A percentile compares a stretch with the other conserved stretches of the same genome.
Conservation (phyloP, 768 basidiomycete genomes). For the Psilocybe sp. region DNA sequence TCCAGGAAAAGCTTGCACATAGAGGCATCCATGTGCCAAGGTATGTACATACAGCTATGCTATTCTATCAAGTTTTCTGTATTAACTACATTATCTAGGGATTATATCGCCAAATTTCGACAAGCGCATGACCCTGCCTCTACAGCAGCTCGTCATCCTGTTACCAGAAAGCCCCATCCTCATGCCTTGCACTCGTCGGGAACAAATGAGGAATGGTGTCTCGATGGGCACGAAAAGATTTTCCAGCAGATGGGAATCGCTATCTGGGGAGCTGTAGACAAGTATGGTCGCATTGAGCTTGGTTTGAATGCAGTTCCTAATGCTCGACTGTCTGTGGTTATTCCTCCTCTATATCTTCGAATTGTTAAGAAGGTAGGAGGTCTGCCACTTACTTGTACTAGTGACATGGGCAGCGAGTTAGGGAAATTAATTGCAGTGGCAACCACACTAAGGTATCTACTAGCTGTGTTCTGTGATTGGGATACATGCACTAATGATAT, state of each 20-base stretch:
- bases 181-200: conserved; percentile 20
- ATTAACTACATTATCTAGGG: conserved; percentile 2
- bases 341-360: conserved; percentile 15
- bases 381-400: conserved; percentile 6
- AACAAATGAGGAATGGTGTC: conserved; percentile 28
- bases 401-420: conserved; percentile 22
- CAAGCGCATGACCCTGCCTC: conserved; percentile 3
- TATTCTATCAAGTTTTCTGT: background rate
- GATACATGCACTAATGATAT: background rate
- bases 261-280: conserved; percentile 22
- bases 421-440: conserved; percentile 17
- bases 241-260: conserved; percentile 20
- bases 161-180: conserved; percentile 17
- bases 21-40: conserved; percentile 11
- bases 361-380: conserved; percentile 12
- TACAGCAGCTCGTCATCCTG: conserved; percentile 13
- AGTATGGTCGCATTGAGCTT: conserved; percentile 19
- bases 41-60: conserved; percentile 1
- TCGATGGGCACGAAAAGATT: conserved; percentile 28
- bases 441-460: conserved; percentile 17
- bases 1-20: conserved; percentile 13
- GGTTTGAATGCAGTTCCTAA: conserved; percentile 16
- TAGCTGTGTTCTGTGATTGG: background rate
- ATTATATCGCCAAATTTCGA: conserved; percentile 6
- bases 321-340: conserved; percentile 15